These are phyloP conservation scores for Monosporascus sp. DNA, from an alignment of 2,329 filamentous ascomycete species.

Conservation along the genomic window DNA sequence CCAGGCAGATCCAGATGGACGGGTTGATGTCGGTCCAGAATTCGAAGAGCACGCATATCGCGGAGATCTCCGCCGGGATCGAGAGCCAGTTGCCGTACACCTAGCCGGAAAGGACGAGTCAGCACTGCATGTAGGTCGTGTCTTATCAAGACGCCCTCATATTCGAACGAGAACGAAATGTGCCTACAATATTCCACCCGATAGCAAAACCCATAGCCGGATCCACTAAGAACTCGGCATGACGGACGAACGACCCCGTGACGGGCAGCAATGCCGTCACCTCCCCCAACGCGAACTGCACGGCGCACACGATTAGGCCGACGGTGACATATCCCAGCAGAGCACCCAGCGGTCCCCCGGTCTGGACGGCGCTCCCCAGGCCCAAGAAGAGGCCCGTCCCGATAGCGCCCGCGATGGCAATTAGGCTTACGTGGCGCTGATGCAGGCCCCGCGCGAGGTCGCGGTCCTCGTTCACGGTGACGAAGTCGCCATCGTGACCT, in stretches of 20 bases:
- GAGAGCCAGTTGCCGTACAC: constrained; percentile 50
- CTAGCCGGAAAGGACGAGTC: not conserved
- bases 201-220: constrained; percentile 53
- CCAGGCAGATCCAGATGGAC: constrained; percentile 45
- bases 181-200: constrained; percentile 40
- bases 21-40: constrained; percentile 57
- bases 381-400: constrained; percentile 57
- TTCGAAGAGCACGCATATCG: constrained; percentile 56
- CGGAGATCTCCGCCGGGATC: constrained; percentile 56
- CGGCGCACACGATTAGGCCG: constrained; percentile 50
- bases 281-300: constrained; percentile 55
- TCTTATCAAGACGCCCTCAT: too few species aligned
- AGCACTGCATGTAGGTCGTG: not conserved
- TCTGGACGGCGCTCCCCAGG: constrained; percentile 47
- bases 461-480: constrained; percentile 42
- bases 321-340: constrained; percentile 50
- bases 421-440: constrained; percentile 55
- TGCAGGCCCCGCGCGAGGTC: constrained; percentile 43
- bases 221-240: constrained; percentile 55
- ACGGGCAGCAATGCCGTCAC: constrained; percentile 55
- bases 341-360: constrained; percentile 42
- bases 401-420: constrained; percentile 56
- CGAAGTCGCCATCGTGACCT: constrained; percentile 36
- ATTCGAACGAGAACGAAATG: too few species aligned
- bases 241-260: constrained; percentile 57